These are phyloP conservation scores for Incumbomyces delicatus DNA, from an alignment of 2,329 filamentous ascomycete genomes.

Conservation along the genomic window DNA sequence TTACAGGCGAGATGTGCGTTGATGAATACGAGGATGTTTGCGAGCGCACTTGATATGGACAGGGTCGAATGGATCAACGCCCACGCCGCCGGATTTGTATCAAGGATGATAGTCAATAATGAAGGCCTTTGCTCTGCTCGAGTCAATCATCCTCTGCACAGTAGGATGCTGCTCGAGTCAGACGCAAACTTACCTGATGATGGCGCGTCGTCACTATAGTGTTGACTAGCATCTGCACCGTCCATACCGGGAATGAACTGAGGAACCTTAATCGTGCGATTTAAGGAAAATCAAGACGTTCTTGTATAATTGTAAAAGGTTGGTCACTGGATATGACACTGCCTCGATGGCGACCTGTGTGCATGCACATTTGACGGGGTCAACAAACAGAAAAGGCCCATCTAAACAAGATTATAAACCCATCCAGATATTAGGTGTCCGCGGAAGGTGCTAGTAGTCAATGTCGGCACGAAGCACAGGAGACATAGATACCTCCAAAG, in stretches of 20 bases:
- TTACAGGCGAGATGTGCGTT: conserved; percentile 93
- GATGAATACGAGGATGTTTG: conserved; percentile 87
- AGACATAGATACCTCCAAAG: too few species aligned
- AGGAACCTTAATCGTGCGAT: too few species aligned
- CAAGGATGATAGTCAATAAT: conserved; percentile 80
- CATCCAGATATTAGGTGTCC: too few species aligned
- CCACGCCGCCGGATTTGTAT: conserved; percentile 96
- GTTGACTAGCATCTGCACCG: conserved; percentile 52
- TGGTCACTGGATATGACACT: too few species aligned
- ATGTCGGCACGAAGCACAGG: too few species aligned
- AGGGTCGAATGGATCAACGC: conserved; percentile 63
- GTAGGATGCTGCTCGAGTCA: conserved; percentile 8
- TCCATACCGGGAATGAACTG: conserved; percentile 43
- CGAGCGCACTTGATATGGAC: conserved; percentile 72
- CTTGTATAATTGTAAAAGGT: too few species aligned
- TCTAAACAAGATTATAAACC: too few species aligned
- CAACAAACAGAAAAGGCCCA: too few species aligned
- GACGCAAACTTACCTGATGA: conserved; percentile 5
- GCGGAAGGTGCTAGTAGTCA: too few species aligned
- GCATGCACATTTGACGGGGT: too few species aligned
- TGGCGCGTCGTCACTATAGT: conserved; percentile 32
- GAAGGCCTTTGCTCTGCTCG: conserved; percentile 55
- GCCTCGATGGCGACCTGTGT: too few species aligned
- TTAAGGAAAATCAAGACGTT: too few species aligned
- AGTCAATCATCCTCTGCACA: conserved; percentile 5